Conservation (phyloP, 2,329 filamentous ascomycete genomes). For the Mollisiaceae sp. region DNA sequence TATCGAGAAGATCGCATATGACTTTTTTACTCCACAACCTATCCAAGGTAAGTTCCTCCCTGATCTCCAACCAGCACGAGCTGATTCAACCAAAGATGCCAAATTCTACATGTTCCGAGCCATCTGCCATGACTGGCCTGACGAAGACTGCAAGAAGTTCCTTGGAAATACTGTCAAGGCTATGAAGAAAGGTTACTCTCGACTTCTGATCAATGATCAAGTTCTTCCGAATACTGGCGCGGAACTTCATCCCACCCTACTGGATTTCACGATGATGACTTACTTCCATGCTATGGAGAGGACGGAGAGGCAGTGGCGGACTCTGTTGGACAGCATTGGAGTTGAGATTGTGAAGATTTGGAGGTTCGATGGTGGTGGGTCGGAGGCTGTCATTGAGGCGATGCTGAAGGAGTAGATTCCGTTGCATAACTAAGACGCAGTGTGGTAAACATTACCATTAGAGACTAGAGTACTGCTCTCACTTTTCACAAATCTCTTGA, state of each 20-base stretch:
- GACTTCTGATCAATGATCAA: conserved; percentile 39
- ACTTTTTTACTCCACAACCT: conserved; percentile 40
- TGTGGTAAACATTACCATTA: background rate
- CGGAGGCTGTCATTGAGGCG: conserved; percentile 12
- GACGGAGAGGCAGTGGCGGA: conserved; percentile 13
- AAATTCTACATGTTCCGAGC: conserved; percentile 39
- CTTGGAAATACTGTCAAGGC: conserved; percentile 37
- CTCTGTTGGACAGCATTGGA: conserved; percentile 10
- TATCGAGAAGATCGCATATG: conserved; percentile 39
- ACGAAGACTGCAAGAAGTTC: conserved; percentile 35
- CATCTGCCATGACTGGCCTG: conserved; percentile 38
- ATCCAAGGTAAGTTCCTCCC: conserved; percentile 31
- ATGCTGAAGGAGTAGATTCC: conserved; percentile 5
- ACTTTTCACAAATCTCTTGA: background rate
- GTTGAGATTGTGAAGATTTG: conserved; percentile 4
- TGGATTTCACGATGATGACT: conserved; percentile 13
- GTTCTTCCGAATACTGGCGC: conserved; percentile 28
- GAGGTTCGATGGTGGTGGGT: conserved; percentile 5
- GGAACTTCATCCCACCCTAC: conserved; percentile 2
- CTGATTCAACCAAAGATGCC: conserved; percentile 30
- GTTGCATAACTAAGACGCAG: background rate
- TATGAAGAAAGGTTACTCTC: conserved; percentile 35
- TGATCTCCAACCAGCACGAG: too few species aligned
- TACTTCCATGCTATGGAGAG: conserved; percentile 14
- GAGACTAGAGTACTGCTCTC: background rate